Evolutionary conservation across 129 eudicot genomes (phyloP).

Genomic region (Centella asiatica): DNA sequence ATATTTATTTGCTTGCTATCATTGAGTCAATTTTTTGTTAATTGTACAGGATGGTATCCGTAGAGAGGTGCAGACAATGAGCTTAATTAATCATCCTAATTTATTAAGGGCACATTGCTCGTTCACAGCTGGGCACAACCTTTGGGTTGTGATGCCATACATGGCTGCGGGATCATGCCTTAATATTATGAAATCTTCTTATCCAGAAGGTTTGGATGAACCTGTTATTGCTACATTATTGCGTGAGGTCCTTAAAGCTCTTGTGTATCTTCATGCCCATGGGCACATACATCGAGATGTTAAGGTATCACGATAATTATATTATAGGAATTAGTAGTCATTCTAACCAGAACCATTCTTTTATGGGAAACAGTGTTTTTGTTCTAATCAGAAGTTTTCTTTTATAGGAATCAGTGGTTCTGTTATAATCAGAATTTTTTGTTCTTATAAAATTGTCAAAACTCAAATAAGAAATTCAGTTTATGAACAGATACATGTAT

Average conservation of each 20-base stretch:
- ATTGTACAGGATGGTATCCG: conserved; percentile 79
- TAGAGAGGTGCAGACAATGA: conserved; percentile 94
- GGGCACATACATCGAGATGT: conserved; percentile 98
- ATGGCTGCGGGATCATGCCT: conserved; percentile 98
- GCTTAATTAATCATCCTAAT: conserved; percentile 85
- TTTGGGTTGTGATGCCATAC: conserved; percentile 98
- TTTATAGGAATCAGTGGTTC: not conserved
- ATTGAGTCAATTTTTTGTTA: not conserved
- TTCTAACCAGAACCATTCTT: no score
- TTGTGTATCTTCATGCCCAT: conserved; percentile 85
- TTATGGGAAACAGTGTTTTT: no score
- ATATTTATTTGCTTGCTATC: no score
- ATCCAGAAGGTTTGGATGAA: conserved; percentile 94
- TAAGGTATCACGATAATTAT: conserved; percentile 43
- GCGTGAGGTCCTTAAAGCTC: conserved; percentile 89
- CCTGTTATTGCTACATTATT: conserved; percentile 83
- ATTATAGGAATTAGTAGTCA: no score
- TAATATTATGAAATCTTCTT: conserved; percentile 84
- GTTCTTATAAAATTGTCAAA: not conserved
- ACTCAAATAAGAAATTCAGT: not conserved
- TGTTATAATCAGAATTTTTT: not conserved
- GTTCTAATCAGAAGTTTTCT: no score
- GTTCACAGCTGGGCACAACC: conserved; percentile 72
- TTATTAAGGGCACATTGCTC: conserved; percentile 79
- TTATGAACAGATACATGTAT: not conserved